Percentiles rank a stretch among this genome's conserved stretches.
Evolutionary conservation across 306 rosid genomes (phyloP).

Genomic region (Vicia villosa): DNA sequence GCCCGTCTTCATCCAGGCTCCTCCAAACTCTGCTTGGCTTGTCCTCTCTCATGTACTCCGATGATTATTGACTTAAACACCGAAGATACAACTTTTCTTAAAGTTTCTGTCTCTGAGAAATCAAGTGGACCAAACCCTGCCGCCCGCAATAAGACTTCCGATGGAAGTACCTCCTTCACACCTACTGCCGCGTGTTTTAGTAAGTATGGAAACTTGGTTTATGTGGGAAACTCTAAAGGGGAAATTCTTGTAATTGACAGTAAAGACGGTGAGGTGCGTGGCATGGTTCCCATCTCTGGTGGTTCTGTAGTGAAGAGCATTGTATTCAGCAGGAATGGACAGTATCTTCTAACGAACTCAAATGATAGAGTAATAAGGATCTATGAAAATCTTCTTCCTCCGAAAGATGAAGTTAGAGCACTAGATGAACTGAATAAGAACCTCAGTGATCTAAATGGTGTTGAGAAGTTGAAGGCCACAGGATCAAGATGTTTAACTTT

Average conservation of each 20-base stretch:
- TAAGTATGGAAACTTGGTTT: conserved; percentile 77
- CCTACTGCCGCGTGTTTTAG: conserved; percentile 97
- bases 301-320: conserved; percentile 86
- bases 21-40: conserved; percentile 78
- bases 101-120: conserved; percentile 66
- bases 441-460: conserved; percentile 46
- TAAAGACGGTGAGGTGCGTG: conserved; percentile 54
- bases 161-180: conserved; percentile 70
- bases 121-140: conserved; percentile 53
- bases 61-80: conserved; percentile 83
- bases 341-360: conserved; percentile 90
- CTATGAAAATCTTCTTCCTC: conserved; percentile 86
- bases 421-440: conserved; percentile 54
- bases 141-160: conserved; percentile 71
- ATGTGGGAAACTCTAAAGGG: conserved; percentile 96
- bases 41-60: conserved; percentile 96
- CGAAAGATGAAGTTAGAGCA: conserved; percentile 63
- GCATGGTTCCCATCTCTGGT: conserved; percentile 80
- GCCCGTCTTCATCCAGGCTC: conserved; percentile 96
- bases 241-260: conserved; percentile 84
- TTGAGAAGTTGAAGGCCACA: conserved; percentile 74
- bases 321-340: conserved; percentile 88
- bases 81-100: conserved; percentile 68
- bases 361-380: conserved; percentile 86
- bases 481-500: conserved; percentile 82